Evolutionary conservation across 345 rosid species (phyloP), one percentile per base, ranked within the genome.

Genomic region (Acer campestre): DNA sequence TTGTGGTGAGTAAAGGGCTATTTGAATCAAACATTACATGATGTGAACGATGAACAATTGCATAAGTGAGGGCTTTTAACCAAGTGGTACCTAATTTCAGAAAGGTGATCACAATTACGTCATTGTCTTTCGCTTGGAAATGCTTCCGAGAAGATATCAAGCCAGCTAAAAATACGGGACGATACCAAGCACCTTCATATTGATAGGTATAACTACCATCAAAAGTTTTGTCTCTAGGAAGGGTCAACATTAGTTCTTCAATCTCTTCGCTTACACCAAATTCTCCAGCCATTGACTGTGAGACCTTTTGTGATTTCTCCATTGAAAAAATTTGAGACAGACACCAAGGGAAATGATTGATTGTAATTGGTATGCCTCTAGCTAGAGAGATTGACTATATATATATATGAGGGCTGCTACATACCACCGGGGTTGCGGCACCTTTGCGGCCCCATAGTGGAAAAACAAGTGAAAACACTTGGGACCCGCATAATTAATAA

Each of bases 41-140:
- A 14, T 35, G 73, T 1, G 75, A 63, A 61, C 80, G 55, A 22
- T 62, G 70, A 1, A 76, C 49, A 58, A 70, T 73, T 55, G 85
- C 64, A 3, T 73, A 2, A 31, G 80, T 29, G 27, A 83, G 83
- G 14, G 85, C 82, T 10, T 79, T 82, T 38, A 82, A 76, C 80
- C 85, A 83, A 76, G 80, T 73, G 12, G 48, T 44, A 9, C 48
- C 48, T 44, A 12, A 44, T 44, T 44, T 44, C 1, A 1, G 48
- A 44, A 9, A 68, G 7, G 75, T 72, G 22, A 75, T 69, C 11
- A 79, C 31, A 25, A 83, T 5, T 20, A 77, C 56, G 2, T 80
- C 85, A 25, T 65, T 53, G 2, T 75, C 75, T 10, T 81, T 61
- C 12, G 78, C 67, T 51, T 75, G 7, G 53, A 79, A 82, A 18